These are phyloP conservation scores for Paracoccidioides brasiliensis DNA, from an alignment of 2,329 filamentous ascomycete species.

Conservation along the genomic window DNA sequence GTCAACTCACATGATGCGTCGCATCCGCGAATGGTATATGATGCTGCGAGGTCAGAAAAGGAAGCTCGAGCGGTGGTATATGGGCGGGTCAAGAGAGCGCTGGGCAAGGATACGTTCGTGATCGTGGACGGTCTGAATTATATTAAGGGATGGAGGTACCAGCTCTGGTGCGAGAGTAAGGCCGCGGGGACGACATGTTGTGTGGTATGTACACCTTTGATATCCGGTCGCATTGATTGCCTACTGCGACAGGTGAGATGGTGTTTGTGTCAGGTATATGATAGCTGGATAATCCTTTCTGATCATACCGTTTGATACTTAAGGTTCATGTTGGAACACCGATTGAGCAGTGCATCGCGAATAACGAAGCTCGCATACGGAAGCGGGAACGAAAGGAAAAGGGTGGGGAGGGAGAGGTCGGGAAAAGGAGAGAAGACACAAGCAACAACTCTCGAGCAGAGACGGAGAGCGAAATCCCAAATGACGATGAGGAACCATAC, in stretches of 20 bases:
- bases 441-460: not conserved
- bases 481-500: constrained; percentile 31
- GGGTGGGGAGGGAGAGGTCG: constrained; percentile 1
- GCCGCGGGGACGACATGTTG: constrained; percentile 48
- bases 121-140: constrained; percentile 54
- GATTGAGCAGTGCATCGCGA: constrained; percentile 41
- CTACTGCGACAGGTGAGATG: not conserved
- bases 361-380: constrained; percentile 34
- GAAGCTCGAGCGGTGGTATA: constrained; percentile 50
- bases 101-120: constrained; percentile 46
- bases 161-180: constrained; percentile 55
- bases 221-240: not conserved
- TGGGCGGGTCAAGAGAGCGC: constrained; percentile 46
- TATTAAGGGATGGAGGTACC: constrained; percentile 56
- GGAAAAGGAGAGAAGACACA: not conserved
- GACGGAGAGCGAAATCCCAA: constrained; percentile 2
- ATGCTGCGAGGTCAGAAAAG: constrained; percentile 47
- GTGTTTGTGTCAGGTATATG: not conserved
- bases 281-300: not conserved
- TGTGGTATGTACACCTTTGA: constrained; percentile 35
- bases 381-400: constrained; percentile 9
- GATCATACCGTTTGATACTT: constrained; percentile 6
- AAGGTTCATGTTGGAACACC: constrained; percentile 49
- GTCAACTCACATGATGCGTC: constrained; percentile 28
- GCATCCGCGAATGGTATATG: constrained; percentile 41